A percentile compares a stretch with the other conserved stretches of the same genome.
phyloP scores from a whole-genome alignment of 2,329 filamentous ascomycete species.

The Fusarium sp. region DNA sequence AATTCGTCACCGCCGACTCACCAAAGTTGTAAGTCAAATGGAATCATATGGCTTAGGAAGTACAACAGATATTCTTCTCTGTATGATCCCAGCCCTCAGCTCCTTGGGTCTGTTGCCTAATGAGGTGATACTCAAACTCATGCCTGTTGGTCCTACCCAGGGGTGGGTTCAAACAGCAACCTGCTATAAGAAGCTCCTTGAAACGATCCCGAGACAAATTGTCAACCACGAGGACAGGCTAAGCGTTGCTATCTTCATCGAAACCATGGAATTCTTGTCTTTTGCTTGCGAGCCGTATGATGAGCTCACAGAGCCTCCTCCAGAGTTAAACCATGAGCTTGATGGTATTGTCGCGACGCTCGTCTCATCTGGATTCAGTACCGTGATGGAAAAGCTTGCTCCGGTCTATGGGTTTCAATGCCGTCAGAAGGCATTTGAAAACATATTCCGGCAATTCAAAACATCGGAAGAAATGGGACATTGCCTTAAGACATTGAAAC shows the following conservation, averaged over 20 bases:
- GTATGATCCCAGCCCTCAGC: background rate
- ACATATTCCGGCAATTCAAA: too few relatives aligned
- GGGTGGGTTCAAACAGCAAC: background rate
- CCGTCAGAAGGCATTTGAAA: background rate
- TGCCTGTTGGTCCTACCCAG: background rate
- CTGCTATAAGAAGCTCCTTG: background rate
- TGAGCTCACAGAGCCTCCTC: background rate
- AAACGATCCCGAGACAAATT: background rate
- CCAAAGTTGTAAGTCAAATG: background rate
- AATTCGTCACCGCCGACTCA: background rate
- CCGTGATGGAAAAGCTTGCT: background rate
- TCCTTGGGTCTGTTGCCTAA: background rate
- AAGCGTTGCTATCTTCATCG: background rate
- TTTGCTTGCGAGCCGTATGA: background rate
- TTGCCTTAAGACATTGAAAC: too few relatives aligned
- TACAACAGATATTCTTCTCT: background rate
- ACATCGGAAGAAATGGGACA: too few relatives aligned
- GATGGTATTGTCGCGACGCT: background rate
- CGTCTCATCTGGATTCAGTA: background rate
- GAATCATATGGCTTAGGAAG: background rate
- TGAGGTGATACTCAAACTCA: background rate
- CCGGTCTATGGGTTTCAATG: background rate
- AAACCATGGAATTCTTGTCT: background rate
- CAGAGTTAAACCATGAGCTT: background rate
- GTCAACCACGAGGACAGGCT: too few relatives aligned